Conservation (phyloP, 208 protist genomes). For the Wallacemonas sp. region DNA sequence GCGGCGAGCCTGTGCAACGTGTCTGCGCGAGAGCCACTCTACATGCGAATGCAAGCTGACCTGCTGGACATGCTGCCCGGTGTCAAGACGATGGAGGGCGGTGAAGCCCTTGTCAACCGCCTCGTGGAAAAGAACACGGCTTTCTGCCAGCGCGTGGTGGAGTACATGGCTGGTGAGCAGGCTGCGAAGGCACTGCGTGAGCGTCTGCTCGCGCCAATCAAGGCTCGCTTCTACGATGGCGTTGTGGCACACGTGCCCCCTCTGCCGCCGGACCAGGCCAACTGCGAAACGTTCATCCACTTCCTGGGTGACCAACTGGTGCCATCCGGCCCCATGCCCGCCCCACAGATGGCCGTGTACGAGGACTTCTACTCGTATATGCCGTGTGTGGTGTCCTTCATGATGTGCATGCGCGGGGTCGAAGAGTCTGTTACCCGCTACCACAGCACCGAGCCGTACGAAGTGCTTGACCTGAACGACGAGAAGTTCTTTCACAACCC, state of each 20-base stretch:
- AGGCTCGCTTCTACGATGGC: conserved; percentile 12
- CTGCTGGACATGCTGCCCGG: conserved; percentile 62
- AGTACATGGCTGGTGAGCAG: conserved; percentile 92
- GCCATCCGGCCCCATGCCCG: conserved; percentile 83
- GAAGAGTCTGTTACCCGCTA: conserved; percentile 73
- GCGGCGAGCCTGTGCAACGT: conserved; percentile 78
- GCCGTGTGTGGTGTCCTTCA: conserved; percentile 76
- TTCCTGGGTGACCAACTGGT: conserved; percentile 91
- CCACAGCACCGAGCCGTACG: conserved; percentile 37
- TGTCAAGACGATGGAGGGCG: conserved; percentile 42
- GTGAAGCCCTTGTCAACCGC: conserved; percentile 31
- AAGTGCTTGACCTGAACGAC: conserved; percentile 49
- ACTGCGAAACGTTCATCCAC: conserved; percentile 48
- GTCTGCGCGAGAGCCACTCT: conserved; percentile 93
- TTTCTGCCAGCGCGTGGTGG: conserved; percentile 71
- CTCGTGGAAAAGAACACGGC: conserved; percentile 64
- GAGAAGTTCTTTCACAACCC: conserved; percentile 44
- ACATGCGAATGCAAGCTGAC: conserved; percentile 59
- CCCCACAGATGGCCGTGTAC: conserved; percentile 91
- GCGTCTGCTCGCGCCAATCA: conserved; percentile 5
- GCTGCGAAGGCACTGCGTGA: background rate
- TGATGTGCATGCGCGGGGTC: conserved; percentile 46
- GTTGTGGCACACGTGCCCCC: conserved; percentile 18
- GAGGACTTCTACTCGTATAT: conserved; percentile 91
- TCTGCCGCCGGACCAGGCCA: conserved; percentile 54